Evolutionary conservation across 2,329 filamentous ascomycete genomes (phyloP), one percentile per base, ranked within the genome.

Genomic region (Aspergillus sergii): DNA sequence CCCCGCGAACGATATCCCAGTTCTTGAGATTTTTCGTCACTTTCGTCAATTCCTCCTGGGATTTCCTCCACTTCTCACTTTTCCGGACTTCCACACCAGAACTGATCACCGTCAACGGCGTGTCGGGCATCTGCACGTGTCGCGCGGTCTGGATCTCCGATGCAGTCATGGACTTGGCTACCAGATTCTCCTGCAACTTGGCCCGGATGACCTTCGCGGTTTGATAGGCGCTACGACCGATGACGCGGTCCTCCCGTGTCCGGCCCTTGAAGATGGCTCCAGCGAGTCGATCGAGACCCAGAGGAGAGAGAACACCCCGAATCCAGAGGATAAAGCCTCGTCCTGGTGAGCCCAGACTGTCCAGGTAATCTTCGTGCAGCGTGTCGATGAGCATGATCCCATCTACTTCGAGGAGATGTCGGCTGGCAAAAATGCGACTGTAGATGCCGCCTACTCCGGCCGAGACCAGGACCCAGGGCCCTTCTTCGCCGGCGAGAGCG

Each of bases 171-270:
- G 91, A 92, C 68, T 89, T 86, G 0, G 94, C 94, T 36, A 97
- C 93, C 1, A 98, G 84, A 68, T 90, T 94, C 81, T 99, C 95
- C 79, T 99, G 95, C 61, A 99, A 83, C 78, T 94, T 92, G 5
- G 93, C 91, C 76, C 96, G 97, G 77, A 97, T 90, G 75, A 87
- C 90, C 76, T 94, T 96, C 65, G 91, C 92, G 28, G 84, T 85
- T 77, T 96, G 92, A 73, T 93, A 90, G 0, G 93, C 88, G 6
- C 89, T 88, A 51, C 88, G 85, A 14, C 95, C 95, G 78, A 91
- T 96, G 12, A 97, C 88, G 11, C 95, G 90, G 76, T 98, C 94
- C 74, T 91, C 88, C 43, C 91, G 88, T 1, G 85, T 90, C 46
- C 93, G 90, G 43, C 93, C 92, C 58, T 87, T 87, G 82, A 98